phyloP scores from a whole-genome alignment of 148 eudicot species.

The Diospyros lotus region DNA sequence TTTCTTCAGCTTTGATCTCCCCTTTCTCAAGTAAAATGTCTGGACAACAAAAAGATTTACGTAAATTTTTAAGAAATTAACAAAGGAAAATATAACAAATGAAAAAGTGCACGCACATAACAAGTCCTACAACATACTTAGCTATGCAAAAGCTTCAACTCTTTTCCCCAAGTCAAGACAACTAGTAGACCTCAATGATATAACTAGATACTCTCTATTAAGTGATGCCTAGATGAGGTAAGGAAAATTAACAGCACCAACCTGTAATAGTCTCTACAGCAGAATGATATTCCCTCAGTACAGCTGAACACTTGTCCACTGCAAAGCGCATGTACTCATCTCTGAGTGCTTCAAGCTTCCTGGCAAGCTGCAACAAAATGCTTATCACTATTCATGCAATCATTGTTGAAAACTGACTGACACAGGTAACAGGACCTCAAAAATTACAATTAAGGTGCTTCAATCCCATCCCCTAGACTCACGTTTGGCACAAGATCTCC shows the following conservation, averaged over 20 bases:
- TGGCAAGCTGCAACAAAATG: constrained; percentile 53
- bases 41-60: constrained; percentile 16
- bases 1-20: constrained; percentile 66
- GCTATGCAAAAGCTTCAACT: background rate
- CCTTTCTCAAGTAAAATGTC: constrained; percentile 76
- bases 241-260: constrained; percentile 15
- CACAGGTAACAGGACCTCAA: background rate
- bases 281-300: constrained; percentile 55
- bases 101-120: background rate
- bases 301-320: constrained; percentile 60
- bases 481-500: constrained; percentile 84
- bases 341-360: constrained; percentile 86
- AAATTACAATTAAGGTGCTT: background rate
- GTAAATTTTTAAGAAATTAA: background rate
- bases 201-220: background rate
- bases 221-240: constrained; percentile 2
- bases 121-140: background rate
- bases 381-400: background rate
- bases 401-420: constrained; percentile 2
- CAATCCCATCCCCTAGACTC: constrained; percentile 14
- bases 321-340: constrained; percentile 90
- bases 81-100: background rate
- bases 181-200: background rate
- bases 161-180: background rate
- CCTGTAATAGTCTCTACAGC: constrained; percentile 83